These are phyloP conservation scores for Trichocomaceae sp. DNA, from an alignment of 2,329 filamentous ascomycete species.

Conservation along the genomic window DNA sequence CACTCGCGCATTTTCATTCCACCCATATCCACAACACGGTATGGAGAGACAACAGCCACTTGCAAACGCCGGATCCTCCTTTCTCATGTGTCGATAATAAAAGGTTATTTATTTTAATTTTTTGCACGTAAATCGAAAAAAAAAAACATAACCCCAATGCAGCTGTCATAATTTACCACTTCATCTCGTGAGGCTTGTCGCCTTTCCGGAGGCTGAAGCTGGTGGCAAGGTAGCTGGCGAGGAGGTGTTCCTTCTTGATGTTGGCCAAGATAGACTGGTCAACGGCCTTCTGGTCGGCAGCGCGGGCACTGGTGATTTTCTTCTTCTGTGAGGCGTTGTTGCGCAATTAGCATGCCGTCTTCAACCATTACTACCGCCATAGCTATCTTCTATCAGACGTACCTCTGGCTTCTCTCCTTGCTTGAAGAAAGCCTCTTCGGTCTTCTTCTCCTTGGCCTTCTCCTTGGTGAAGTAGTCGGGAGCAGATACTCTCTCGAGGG, in stretches of 20 bases:
- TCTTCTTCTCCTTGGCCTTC: slow-evolving; percentile 86
- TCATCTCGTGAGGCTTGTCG: slow-evolving; percentile 99
- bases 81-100: slow-evolving; percentile 13
- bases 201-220: slow-evolving; percentile 99
- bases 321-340: slow-evolving; percentile 67
- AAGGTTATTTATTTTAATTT: slow-evolving; percentile 14
- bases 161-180: slow-evolving; percentile 66
- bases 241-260: slow-evolving; percentile 98
- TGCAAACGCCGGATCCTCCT: slow-evolving; percentile 22
- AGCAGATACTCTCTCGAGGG: slow-evolving; percentile 77
- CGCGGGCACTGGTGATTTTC: slow-evolving; percentile 83
- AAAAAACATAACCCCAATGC: slow-evolving; percentile 32
- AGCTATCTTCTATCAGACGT: slow-evolving; percentile 34
- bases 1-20: slow-evolving; percentile 18
- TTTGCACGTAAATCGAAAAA: slow-evolving; percentile 34
- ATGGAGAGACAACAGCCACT: slow-evolving; percentile 13
- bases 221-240: slow-evolving; percentile 86
- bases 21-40: slow-evolving; percentile 12
- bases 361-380: neutral
- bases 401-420: slow-evolving; percentile 97
- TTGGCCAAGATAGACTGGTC: slow-evolving; percentile 91
- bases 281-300: slow-evolving; percentile 95
- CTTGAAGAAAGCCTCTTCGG: slow-evolving; percentile 99
- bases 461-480: slow-evolving; percentile 94
- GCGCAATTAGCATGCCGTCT: neutral